phyloP scores from a whole-genome alignment of 768 basidiomycete species.

The Leccinum variicolor region DNA sequence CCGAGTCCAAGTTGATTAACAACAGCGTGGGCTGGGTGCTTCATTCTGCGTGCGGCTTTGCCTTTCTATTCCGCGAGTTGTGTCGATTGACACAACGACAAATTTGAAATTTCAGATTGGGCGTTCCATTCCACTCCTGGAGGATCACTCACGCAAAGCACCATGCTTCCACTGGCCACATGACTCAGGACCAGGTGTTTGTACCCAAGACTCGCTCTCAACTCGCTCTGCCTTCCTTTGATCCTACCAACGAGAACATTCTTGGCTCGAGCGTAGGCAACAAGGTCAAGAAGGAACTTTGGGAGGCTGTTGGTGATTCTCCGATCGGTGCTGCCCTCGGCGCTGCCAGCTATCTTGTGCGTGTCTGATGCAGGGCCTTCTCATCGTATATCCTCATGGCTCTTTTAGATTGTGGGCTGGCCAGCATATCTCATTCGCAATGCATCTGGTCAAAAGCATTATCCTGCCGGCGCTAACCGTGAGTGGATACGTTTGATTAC shows the following conservation, averaged over 20 bases:
- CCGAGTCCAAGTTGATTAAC: slow-evolving; percentile 87
- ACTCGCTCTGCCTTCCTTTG: slow-evolving; percentile 58
- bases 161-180: slow-evolving; percentile 90
- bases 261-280: slow-evolving; percentile 62
- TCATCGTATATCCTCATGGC: background rate
- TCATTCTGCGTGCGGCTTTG: slow-evolving; percentile 71
- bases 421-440: slow-evolving; percentile 79
- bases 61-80: slow-evolving; percentile 11
- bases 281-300: slow-evolving; percentile 68
- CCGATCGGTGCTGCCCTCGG: slow-evolving; percentile 66
- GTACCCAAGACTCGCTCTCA: slow-evolving; percentile 87
- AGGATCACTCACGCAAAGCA: slow-evolving; percentile 92
- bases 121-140: slow-evolving; percentile 98
- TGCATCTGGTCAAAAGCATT: slow-evolving; percentile 79
- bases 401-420: slow-evolving; percentile 72
- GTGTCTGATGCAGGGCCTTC: slow-evolving; percentile 14
- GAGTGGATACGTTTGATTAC: slow-evolving; percentile 27
- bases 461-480: slow-evolving; percentile 81
- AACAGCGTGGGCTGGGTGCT: slow-evolving; percentile 90
- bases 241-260: slow-evolving; percentile 64
- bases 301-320: slow-evolving; percentile 89
- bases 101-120: slow-evolving; percentile 51
- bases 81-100: slow-evolving; percentile 15
- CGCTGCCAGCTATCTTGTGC: slow-evolving; percentile 58
- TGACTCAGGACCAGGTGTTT: slow-evolving; percentile 95